phyloP scores from a whole-genome alignment of 306 rosid genomes.

The Vigna hirtella region DNA sequence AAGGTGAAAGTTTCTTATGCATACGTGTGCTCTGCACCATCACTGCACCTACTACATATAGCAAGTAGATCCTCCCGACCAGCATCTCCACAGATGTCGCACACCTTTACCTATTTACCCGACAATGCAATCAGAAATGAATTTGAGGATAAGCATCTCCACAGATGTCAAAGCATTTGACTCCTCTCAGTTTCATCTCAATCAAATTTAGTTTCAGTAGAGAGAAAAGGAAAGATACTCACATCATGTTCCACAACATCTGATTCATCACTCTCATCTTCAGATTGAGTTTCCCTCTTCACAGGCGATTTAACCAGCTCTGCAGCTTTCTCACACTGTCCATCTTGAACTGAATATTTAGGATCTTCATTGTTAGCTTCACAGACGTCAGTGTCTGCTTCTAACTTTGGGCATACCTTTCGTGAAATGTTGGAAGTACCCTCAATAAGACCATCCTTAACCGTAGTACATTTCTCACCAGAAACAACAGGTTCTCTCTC shows the following conservation, averaged over 20 bases:
- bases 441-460: constrained; percentile 44
- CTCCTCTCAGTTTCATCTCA: constrained; percentile 27
- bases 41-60: constrained; percentile 90
- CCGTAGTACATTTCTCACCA: constrained; percentile 50
- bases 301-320: constrained; percentile 53
- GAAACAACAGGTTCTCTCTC: constrained; percentile 44
- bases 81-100: constrained; percentile 99
- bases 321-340: constrained; percentile 52
- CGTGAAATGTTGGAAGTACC: constrained; percentile 46
- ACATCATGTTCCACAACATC: constrained; percentile 93
- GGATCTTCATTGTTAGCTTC: constrained; percentile 49
- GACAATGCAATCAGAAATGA: constrained; percentile 35
- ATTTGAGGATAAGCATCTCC: constrained; percentile 22
- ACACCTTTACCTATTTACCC: constrained; percentile 83
- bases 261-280: constrained; percentile 81
- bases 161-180: not conserved
- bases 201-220: constrained; percentile 25
- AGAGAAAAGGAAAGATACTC: constrained; percentile 51
- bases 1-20: constrained; percentile 43
- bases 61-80: constrained; percentile 98
- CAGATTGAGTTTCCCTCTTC: constrained; percentile 61
- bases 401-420: constrained; percentile 49
- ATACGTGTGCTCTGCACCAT: constrained; percentile 98
- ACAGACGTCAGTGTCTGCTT: constrained; percentile 54
- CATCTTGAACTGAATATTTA: constrained; percentile 50